A percentile compares a stretch with the other conserved stretches of the same genome.
Evolutionary conservation across 1,139 yeast species (phyloP).

Genomic region (Sugiyamaella pinicola): DNA sequence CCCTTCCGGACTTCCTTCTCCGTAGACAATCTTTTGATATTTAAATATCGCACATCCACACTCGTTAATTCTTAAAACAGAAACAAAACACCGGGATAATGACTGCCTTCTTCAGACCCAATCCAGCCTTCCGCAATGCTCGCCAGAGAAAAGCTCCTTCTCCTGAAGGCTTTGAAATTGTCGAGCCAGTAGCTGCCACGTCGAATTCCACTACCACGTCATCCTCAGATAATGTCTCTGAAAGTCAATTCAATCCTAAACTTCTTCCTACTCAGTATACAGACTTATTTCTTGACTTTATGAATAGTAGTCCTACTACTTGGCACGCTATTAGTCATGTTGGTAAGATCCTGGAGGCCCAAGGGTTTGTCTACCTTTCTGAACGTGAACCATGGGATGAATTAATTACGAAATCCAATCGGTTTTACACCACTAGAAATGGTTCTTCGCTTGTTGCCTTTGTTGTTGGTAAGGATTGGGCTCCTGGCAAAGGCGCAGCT

Average conservation of each 20-base stretch:
- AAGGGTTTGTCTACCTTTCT: constrained; percentile 54
- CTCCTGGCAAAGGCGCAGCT: constrained; percentile 76
- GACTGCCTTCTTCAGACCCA: constrained; percentile 19
- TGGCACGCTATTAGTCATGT: constrained; percentile 81
- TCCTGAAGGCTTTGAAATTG: constrained; percentile 13
- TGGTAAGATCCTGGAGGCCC: constrained; percentile 38
- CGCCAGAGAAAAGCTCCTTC: constrained; percentile 11
- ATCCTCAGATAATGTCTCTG: constrained; percentile 4
- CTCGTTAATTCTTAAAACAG: background rate
- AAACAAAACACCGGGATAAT: constrained; percentile 1
- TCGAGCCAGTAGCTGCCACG: background rate
- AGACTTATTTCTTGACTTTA: constrained; percentile 69
- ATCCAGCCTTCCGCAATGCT: constrained; percentile 20
- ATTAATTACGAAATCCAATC: constrained; percentile 53
- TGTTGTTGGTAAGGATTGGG: constrained; percentile 65
- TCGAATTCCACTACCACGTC: background rate
- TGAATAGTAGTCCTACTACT: constrained; percentile 86
- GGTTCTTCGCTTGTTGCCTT: constrained; percentile 84
- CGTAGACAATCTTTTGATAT: background rate
- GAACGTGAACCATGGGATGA: constrained; percentile 78
- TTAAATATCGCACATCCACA: background rate
- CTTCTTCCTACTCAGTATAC: constrained; percentile 36
- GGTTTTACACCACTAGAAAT: constrained; percentile 75
- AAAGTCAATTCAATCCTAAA: constrained; percentile 24
- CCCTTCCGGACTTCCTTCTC: constrained; percentile 1